Evolutionary conservation across 805 yeast genomes (phyloP), one percentile per base, ranked within the genome.

Genomic region (Wickerhamomyces strasburgensis): DNA sequence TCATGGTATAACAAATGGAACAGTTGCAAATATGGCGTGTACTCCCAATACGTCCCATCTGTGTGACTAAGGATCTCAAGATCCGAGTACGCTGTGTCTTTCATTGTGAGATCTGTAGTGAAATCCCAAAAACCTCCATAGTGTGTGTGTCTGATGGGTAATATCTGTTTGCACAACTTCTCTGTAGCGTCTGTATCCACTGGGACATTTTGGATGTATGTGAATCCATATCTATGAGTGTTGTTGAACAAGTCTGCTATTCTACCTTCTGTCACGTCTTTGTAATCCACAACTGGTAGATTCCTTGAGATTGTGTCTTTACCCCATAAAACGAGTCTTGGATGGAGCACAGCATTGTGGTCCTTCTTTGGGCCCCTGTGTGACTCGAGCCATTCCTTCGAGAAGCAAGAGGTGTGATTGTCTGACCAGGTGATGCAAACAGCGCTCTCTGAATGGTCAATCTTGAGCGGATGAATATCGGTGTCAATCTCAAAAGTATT

Each of bases 101-200:
- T 73, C 60, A 73, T 77, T 31, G 78, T 68, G 49, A 80, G 61
- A 49, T 80, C 84, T 5, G 84, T 69, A 9, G 87, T 80, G 57
- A 81, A 80, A 52, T 79, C 85, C 86, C 87, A 81, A 59, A 81
- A 80, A 1, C 84, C 86, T n/a, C 86, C 87, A 47, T 81, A 80
- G 52, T 80, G 88, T 2, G 88, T 80, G 18, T 78, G 78, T 29
- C 83, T 64, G 33, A 79, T 72, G 52, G 74, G 78, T 38, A 78
- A 68, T 43, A 80, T 69, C 46, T 73, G 60, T 44, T 77, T 75
- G 38, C 78, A 70, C 41, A 80, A 64, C 43, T 60, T 58, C 48
- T 79, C 70, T 2, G 88, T 80, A 15, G 65, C 79, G 44, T 72
- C 75, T 1, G 84, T 75, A 13, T 66, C 64, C 5, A 67, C 75